A percentile compares a stretch with the other conserved stretches of the same genome.
These are phyloP conservation scores for Syzygium syzygioides DNA, from an alignment of 441 rosid genomes.

Conservation along the genomic window DNA sequence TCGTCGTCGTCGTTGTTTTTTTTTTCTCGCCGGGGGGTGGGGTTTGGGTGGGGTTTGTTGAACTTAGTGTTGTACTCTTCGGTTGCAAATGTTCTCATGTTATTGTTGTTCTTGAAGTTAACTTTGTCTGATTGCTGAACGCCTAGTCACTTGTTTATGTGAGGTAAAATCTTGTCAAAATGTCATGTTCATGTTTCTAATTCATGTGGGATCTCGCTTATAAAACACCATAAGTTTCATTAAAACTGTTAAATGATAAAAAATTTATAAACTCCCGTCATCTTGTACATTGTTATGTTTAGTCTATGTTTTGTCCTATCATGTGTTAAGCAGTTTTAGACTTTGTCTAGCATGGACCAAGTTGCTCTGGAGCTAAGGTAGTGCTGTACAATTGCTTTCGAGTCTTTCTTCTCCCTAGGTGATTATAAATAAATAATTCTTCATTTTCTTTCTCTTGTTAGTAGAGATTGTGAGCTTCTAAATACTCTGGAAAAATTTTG, in stretches of 20 bases:
- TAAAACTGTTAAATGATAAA: neutral
- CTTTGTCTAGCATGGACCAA: neutral
- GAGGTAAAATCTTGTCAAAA: neutral
- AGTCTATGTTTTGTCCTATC: neutral
- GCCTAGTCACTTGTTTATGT: neutral
- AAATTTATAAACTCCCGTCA: neutral
- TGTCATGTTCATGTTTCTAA: neutral
- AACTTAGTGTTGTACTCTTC: neutral
- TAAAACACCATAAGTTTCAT: neutral
- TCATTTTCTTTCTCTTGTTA: neutral
- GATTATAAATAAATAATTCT: neutral
- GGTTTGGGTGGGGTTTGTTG: no score
- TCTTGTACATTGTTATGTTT: neutral
- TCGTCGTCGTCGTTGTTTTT: no score
- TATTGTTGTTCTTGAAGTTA: neutral
- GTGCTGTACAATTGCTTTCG: neutral
- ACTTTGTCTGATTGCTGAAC: neutral
- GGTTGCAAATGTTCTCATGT: neutral
- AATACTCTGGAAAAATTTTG: neutral
- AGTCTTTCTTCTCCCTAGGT: neutral
- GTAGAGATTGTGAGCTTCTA: neutral
- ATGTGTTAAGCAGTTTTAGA: neutral
- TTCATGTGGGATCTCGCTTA: neutral
- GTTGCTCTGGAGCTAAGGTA: neutral
- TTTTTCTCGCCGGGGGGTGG: no score